Conservation (phyloP, 441 rosid species). For the Corymbia citriodora region DNA sequence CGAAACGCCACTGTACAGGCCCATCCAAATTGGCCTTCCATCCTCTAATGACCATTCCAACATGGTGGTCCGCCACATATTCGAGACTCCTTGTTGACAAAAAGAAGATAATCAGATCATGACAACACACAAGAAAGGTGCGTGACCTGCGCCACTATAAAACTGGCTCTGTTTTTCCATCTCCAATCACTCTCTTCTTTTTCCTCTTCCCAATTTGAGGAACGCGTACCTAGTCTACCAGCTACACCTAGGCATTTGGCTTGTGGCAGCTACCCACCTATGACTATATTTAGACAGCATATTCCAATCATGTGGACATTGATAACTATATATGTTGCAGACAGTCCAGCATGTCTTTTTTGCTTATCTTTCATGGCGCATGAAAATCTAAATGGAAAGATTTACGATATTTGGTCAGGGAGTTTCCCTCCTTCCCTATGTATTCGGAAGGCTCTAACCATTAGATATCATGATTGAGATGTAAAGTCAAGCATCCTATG, state of each 20-base stretch:
- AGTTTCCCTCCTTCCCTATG: not conserved
- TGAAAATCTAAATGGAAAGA: not conserved
- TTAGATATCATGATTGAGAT: not conserved
- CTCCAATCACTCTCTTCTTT: not conserved
- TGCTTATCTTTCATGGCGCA: not conserved
- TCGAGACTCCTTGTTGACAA: not conserved
- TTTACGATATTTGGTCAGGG: not conserved
- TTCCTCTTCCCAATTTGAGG: not conserved
- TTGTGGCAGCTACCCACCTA: not conserved
- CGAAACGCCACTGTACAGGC: not conserved
- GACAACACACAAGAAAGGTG: not conserved
- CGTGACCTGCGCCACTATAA: not conserved
- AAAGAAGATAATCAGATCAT: not conserved
- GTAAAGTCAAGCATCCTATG: not conserved
- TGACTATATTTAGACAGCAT: not conserved
- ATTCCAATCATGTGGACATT: not conserved
- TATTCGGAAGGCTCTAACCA: not conserved
- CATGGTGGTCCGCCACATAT: not conserved
- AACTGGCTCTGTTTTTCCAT: not conserved
- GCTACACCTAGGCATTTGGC: not conserved
- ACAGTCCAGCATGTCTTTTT: not conserved
- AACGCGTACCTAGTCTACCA: not conserved
- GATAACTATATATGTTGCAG: not conserved
- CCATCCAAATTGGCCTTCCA: not conserved
- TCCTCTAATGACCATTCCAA: not conserved